Percentiles rank a stretch among this genome's conserved stretches.
Evolutionary conservation across 139 green algal genomes (phyloP).

Genomic region (Tetraselmis chui): DNA sequence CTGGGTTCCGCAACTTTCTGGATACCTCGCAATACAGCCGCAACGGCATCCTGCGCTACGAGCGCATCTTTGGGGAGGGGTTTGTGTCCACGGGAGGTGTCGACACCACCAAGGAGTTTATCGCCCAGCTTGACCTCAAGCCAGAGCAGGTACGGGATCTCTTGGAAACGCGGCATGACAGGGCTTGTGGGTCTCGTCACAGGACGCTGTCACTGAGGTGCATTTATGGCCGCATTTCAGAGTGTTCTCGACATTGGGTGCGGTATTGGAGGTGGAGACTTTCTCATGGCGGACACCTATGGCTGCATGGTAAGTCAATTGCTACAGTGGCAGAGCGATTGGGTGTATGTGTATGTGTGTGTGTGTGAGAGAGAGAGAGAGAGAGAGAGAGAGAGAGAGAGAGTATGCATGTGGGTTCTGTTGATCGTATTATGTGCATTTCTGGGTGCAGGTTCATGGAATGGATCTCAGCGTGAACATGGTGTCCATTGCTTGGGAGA

Average conservation of each 20-base stretch:
- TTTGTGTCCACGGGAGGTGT: conserved; percentile 69
- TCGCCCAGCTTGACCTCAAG: not conserved
- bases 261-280: conserved; percentile 57
- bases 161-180: not conserved
- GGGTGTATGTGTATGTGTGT: too few species aligned
- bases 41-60: conserved; percentile 61
- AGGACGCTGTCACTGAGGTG: too few species aligned
- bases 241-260: conserved; percentile 73
- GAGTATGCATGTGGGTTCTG: too few species aligned
- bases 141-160: not conserved
- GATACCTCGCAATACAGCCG: conserved; percentile 61
- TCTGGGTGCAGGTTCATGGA: conserved; percentile 67
- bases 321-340: too few species aligned
- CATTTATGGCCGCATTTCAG: too few species aligned
- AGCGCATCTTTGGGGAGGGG: conserved; percentile 68
- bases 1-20: conserved; percentile 53
- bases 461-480: conserved; percentile 83
- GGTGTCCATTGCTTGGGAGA: conserved; percentile 58
- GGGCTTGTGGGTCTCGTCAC: not conserved
- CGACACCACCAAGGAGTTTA: conserved; percentile 34
- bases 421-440: too few species aligned
- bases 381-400: too few species aligned
- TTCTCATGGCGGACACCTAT: conserved; percentile 55
- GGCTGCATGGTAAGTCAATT: conserved; percentile 11
- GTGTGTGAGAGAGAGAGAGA: too few species aligned